Evolutionary conservation across 164 flowering plant species (phyloP), one percentile per base, ranked within the genome.

Genomic region (Kalanchoe fedtschenkoi): DNA sequence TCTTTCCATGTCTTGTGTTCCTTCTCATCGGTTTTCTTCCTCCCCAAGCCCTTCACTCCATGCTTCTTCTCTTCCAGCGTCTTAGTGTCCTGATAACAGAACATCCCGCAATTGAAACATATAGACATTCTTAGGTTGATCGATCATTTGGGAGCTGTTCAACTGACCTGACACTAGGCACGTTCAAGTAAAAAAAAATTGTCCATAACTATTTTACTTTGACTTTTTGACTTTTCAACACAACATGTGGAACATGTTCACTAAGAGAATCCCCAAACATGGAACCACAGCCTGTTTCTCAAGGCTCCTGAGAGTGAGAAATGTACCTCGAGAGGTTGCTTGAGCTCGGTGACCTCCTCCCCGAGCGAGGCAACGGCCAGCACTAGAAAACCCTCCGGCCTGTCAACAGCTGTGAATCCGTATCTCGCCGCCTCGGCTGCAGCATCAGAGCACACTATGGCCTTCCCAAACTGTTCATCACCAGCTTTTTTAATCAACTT

Each of bases 311-410:
- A n/a, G n/a, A n/a, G n/a, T n/a, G n/a, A n/a, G n/a, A n/a, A n/a
- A n/a, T n/a, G 21, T 74, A 85, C 91, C 88, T 84, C 80, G 0
- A 90, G 91, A 34, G 80, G 70, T 8, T 62, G 69, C 0, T 66
- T 67, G 1, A 81, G 3, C 66, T 89, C 81, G 0, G 58, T 71
- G 21, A 85, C 37, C 2, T 81, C 15, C 17, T 85, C 78, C 10
- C 98, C 95, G 0, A 82, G 80, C 5, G 96, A 77, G 39, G 74
- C 89, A 30, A 88, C 82, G 1, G 95, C 90, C 38, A 87, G 64
- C n/a, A 85, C 75, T 69, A 91, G 41, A 70, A 91, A 91, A 9
- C 97, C 95, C 44, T 88, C 95, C 8, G 95, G 91, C 65, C 95
- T 76, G 57, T 88, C 91, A 0, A 80, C 86, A 0, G 95, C 96